These are phyloP conservation scores for Pythium periplocum DNA, from an alignment of 352 stramenopile species.

Conservation along the genomic window DNA sequence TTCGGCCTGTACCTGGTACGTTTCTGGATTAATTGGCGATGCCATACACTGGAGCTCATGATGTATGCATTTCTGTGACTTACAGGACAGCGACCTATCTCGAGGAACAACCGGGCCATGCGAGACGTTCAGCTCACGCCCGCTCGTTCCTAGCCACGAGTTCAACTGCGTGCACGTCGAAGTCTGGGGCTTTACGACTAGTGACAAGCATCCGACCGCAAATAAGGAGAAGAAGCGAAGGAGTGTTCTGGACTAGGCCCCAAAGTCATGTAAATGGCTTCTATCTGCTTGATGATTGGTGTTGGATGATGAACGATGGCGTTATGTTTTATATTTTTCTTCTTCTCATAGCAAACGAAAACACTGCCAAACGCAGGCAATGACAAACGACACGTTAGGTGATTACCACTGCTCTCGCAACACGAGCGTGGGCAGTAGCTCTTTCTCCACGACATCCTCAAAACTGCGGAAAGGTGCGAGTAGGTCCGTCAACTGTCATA, in stretches of 20 bases:
- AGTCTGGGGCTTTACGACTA: conserved; percentile 79
- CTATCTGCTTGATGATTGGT: too few relatives aligned
- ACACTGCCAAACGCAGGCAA: too few relatives aligned
- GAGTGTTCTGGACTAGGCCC: conserved; percentile 54
- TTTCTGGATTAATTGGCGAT: conserved; percentile 4
- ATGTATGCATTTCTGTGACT: conserved; percentile 5
- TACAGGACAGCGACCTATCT: conserved; percentile 80
- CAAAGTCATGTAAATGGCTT: too few relatives aligned
- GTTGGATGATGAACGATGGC: too few relatives aligned
- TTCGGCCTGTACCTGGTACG: conserved; percentile 87
- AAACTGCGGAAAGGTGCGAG: conserved; percentile 22
- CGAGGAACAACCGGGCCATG: conserved; percentile 78
- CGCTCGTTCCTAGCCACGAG: conserved; percentile 69
- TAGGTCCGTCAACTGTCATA: conserved; percentile 14
- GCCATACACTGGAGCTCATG: conserved; percentile 1
- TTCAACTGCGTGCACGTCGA: conserved; percentile 82
- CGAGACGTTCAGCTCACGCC: conserved; percentile 83
- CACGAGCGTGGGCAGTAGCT: conserved; percentile 22
- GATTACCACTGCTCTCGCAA: too few relatives aligned
- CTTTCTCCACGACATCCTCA: conserved; percentile 22
- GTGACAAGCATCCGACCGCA: conserved; percentile 34
- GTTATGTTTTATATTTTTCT: too few relatives aligned
- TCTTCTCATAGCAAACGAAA: too few relatives aligned
- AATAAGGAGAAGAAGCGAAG: conserved; percentile 38
- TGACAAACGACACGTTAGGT: too few relatives aligned